phyloP scores from a whole-genome alignment of 2,329 filamentous ascomycete genomes.

The Fusarium tanahbumbuense region DNA sequence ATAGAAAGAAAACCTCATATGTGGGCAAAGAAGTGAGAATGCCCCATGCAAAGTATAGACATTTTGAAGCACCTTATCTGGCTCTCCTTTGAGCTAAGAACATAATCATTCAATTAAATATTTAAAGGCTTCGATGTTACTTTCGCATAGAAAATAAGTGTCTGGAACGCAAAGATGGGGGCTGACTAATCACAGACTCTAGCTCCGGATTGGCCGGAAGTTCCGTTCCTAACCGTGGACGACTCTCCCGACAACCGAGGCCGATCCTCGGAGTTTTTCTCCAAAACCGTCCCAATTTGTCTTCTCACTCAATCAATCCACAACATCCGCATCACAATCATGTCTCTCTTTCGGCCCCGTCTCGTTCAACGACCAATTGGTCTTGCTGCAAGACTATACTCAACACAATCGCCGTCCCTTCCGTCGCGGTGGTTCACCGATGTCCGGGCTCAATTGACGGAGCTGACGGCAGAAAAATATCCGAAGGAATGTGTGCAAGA shows the following conservation, averaged over 20 bases:
- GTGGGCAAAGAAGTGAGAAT: no score
- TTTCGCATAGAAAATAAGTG: no score
- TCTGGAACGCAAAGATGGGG: fast-evolving
- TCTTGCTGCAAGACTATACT: not conserved
- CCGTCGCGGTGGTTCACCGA: conserved; percentile 32
- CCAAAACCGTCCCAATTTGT: not conserved
- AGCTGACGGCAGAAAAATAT: not conserved
- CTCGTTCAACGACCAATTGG: not conserved
- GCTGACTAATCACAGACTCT: fast-evolving
- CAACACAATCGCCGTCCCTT: not conserved
- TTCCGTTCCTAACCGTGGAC: not conserved
- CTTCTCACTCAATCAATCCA: not conserved
- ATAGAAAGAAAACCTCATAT: no score
- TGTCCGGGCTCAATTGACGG: conserved; percentile 9
- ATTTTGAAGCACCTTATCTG: fast-evolving
- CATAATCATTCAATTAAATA: no score
- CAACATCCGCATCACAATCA: not conserved
- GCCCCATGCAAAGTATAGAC: no score
- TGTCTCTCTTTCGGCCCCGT: not conserved
- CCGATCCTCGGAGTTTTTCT: not conserved
- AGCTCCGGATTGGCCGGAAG: not conserved
- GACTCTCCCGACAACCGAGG: not conserved
- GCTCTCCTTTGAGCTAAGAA: no score
- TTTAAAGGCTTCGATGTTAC: no score
- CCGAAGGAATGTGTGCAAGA: conserved; percentile 4